Evolutionary conservation across 2,329 filamentous ascomycete species (phyloP).

Genomic region (Penicillium sp.): DNA sequence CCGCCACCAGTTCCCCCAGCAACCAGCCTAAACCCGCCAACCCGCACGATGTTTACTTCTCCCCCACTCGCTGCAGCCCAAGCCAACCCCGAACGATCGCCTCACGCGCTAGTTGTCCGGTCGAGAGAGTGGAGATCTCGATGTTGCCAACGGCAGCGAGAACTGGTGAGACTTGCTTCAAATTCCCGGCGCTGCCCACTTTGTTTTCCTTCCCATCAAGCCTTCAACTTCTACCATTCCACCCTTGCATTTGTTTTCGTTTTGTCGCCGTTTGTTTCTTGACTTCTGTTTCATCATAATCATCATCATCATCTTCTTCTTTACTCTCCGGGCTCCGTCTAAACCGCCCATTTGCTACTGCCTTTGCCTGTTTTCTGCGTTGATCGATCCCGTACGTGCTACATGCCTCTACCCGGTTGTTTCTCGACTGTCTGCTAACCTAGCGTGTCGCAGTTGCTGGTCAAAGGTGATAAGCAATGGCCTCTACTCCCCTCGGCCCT

Average conservation of each 20-base stretch:
- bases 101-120: constrained; percentile 22
- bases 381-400: constrained; percentile 24
- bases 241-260: constrained; percentile 15
- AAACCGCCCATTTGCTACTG: constrained; percentile 5
- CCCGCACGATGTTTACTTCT: constrained; percentile 39
- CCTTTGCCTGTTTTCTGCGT: constrained; percentile 17
- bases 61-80: constrained; percentile 30
- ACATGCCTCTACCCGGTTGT: constrained; percentile 20
- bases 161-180: constrained; percentile 28
- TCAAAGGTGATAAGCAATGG: constrained; percentile 39
- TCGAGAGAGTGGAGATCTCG: constrained; percentile 23
- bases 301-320: constrained; percentile 2
- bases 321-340: background rate
- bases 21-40: constrained; percentile 33
- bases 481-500: constrained; percentile 34
- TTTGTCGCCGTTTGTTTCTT: background rate
- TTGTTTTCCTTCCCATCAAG: constrained; percentile 16
- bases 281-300: constrained; percentile 8
- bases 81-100: constrained; percentile 32
- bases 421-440: constrained; percentile 15
- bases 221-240: constrained; percentile 1
- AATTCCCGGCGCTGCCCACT: constrained; percentile 31
- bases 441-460: constrained; percentile 31
- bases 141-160: constrained; percentile 32
- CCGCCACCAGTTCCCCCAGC: constrained; percentile 38